phyloP scores from a whole-genome alignment of 345 rosid genomes.

The Excoecaria agallocha region DNA sequence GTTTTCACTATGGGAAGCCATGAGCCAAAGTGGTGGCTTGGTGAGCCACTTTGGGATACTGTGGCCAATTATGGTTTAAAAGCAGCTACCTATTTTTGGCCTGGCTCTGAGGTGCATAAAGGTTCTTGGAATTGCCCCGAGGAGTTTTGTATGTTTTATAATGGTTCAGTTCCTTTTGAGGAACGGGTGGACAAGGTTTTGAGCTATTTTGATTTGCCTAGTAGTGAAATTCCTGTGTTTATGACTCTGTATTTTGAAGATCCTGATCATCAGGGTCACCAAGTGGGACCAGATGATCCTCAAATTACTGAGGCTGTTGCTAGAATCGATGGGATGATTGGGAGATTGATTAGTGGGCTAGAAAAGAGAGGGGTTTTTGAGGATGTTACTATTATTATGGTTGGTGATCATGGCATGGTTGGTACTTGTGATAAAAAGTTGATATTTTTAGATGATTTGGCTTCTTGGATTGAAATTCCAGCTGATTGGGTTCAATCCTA shows the following conservation, averaged over 20 bases:
- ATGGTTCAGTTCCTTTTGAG: slow-evolving; percentile 77
- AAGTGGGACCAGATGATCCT: slow-evolving; percentile 91
- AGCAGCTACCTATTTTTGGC: slow-evolving; percentile 95
- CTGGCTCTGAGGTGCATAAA: slow-evolving; percentile 92
- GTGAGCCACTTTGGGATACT: slow-evolving; percentile 95
- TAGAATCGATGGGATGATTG: slow-evolving; percentile 67
- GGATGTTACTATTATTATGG: slow-evolving; percentile 81
- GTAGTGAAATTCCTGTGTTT: slow-evolving; percentile 59
- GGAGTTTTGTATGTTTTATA: slow-evolving; percentile 52
- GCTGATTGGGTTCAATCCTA: slow-evolving; percentile 68
- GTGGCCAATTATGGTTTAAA: slow-evolving; percentile 70
- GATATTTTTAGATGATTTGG: slow-evolving; percentile 68
- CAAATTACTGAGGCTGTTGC: slow-evolving; percentile 74
- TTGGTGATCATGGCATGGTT: slow-evolving; percentile 98
- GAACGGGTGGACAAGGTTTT: slow-evolving; percentile 79
- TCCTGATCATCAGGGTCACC: slow-evolving; percentile 96
- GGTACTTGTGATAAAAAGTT: slow-evolving; percentile 87
- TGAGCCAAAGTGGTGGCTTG: slow-evolving; percentile 93
- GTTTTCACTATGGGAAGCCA: slow-evolving; percentile 66
- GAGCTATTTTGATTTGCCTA: slow-evolving; percentile 70
- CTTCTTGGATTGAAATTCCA: slow-evolving; percentile 66
- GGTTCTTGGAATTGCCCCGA: slow-evolving; percentile 86
- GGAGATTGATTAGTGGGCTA: slow-evolving; percentile 67
- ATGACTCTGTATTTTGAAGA: slow-evolving; percentile 92
- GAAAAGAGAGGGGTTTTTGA: slow-evolving; percentile 81